These are phyloP conservation scores for Botrytis galanthina DNA, from an alignment of 2,329 filamentous ascomycete genomes.

Conservation along the genomic window DNA sequence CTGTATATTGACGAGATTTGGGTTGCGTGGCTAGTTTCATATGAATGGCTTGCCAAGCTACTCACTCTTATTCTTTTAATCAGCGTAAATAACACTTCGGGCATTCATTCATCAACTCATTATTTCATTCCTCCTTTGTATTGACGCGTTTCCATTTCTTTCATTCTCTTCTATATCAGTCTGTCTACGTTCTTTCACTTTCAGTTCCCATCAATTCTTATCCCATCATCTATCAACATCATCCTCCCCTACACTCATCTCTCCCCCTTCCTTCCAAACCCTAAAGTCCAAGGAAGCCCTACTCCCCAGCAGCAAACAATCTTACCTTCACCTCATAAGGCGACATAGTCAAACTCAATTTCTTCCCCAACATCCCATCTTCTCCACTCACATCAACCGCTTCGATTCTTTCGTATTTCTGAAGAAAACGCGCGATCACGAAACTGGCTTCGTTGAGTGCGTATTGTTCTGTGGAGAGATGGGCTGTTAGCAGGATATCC, in stretches of 20 bases:
- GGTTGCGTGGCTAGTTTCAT: neutral
- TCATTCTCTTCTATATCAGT: neutral
- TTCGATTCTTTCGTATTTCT: conserved; percentile 36
- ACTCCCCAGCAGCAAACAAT: conserved; percentile 23
- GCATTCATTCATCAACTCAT: neutral
- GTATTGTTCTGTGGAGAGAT: conserved; percentile 32
- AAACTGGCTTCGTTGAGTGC: conserved; percentile 38
- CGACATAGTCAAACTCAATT: conserved; percentile 25
- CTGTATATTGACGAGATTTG: neutral
- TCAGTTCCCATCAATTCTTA: neutral
- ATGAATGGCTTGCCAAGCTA: neutral
- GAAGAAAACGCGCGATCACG: conserved; percentile 36
- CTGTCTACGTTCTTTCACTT: neutral
- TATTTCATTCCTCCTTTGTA: neutral
- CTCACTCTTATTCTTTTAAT: neutral
- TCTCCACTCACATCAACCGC: conserved; percentile 16
- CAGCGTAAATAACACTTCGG: neutral
- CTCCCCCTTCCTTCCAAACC: neutral
- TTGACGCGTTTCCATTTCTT: neutral
- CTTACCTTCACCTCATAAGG: conserved; percentile 31
- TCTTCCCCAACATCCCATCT: conserved; percentile 24
- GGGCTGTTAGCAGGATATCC: neutral
- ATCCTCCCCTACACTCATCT: neutral
- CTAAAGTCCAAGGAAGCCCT: neutral
- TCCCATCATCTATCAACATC: too few relatives aligned